Evolutionary conservation across 768 basidiomycete genomes (phyloP), one percentile per base, ranked within the genome.

Genomic region (Trametes coccinea): DNA sequence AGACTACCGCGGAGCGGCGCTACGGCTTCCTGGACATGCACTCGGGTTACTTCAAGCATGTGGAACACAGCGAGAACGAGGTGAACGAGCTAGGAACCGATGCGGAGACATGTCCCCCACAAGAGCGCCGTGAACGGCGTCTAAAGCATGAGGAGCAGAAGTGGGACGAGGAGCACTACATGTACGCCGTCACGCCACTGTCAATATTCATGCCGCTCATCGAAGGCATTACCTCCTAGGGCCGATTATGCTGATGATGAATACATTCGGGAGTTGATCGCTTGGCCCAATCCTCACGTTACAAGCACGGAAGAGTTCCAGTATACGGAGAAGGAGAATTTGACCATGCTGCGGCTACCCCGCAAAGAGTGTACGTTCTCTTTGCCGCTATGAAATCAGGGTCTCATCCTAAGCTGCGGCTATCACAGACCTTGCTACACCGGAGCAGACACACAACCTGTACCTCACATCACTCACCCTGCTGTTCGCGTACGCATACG

Each of bases 81-180:
- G 78, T 92, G 10, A 90, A 93, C 68, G 91, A 92, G 68, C 79
- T 93, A 13, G 91, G 90, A 4, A 53, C 76, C 16, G 81, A 87
- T 62, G 87, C 81, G 13, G 92, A 95, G 74, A 78, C 70, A 1
- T 82, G 82, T 55, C 70, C 77, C 11, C 72, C 68, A 11, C 70
- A 73, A 3, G 85, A 88, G 63, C 81, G 91, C 40, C 79, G 84
- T 31, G 66, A 61, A 44, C 78, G 77, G 60, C 82, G 91, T 50
- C 64, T 84, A 10, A 71, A 75, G 56, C 86, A 85, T 62, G 92
- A 93, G 71, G 79, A 93, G 41, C 78, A 81, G 33, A 93, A 92
- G 73, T 95, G 87, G 82, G 87, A 93, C 66, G 86, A 85, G 67
- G 91, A 93, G 67, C 79, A 93, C 74, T 94, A 93, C 71, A 87